phyloP scores from a whole-genome alignment of 768 basidiomycete species.

The Trametes cubensis region DNA sequence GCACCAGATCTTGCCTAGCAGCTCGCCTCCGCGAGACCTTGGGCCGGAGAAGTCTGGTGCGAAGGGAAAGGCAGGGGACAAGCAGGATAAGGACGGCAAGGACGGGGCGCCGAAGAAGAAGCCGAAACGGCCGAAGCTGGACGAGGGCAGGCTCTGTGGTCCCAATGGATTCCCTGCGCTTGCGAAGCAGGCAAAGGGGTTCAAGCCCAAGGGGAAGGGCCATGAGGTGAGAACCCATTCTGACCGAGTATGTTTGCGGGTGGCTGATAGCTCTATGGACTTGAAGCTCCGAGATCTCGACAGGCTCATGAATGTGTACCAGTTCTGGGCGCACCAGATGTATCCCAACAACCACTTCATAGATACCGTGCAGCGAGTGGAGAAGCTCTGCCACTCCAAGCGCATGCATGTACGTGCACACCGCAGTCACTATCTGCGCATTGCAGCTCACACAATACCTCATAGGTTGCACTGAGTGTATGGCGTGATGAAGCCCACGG shows the following conservation, averaged over 20 bases:
- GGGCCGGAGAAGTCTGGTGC: slow-evolving; percentile 30
- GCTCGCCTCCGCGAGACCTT: slow-evolving; percentile 48
- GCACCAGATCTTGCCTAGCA: slow-evolving; percentile 51
- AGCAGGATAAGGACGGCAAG: slow-evolving; percentile 20
- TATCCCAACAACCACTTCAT: slow-evolving; percentile 87
- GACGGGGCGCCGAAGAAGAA: slow-evolving; percentile 44
- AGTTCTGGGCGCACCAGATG: slow-evolving; percentile 93
- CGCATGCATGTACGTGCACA: slow-evolving; percentile 73
- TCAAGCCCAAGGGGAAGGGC: slow-evolving; percentile 86
- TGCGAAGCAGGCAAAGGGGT: slow-evolving; percentile 72
- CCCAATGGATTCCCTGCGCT: slow-evolving; percentile 79
- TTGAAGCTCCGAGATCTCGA: slow-evolving; percentile 77
- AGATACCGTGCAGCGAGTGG: slow-evolving; percentile 84
- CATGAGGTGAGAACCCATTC: slow-evolving; percentile 67
- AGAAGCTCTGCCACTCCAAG: slow-evolving; percentile 84
- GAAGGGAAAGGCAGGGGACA: slow-evolving; percentile 45
- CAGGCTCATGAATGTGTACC: slow-evolving; percentile 80
- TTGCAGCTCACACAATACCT: background rate
- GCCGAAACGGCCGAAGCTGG: slow-evolving; percentile 60
- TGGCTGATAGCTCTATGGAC: background rate
- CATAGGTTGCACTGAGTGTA: slow-evolving; percentile 68
- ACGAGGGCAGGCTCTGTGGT: slow-evolving; percentile 75
- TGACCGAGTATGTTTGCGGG: background rate
- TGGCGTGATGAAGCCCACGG: slow-evolving; percentile 75
- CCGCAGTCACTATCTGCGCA: background rate